Conservation (phyloP, 2,329 filamentous ascomycete genomes). For the Alternaria metachromatica region DNA sequence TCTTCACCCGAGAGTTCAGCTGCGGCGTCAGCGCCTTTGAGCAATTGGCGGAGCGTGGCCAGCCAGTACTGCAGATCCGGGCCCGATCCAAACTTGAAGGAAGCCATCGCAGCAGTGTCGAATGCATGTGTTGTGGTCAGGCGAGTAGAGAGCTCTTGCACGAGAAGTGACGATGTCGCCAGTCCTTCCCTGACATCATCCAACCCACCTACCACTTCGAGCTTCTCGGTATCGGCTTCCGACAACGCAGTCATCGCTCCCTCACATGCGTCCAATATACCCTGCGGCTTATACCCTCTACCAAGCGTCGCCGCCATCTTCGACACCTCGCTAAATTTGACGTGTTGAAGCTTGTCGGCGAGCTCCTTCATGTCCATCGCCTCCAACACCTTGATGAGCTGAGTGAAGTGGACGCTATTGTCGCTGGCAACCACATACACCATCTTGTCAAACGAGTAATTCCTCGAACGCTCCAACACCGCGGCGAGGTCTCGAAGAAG, state of each 20-base stretch:
- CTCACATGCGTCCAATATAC: conserved; percentile 65
- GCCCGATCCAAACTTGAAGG: conserved; percentile 40
- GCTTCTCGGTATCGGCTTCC: conserved; percentile 28
- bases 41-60: conserved; percentile 24
- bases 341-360: conserved; percentile 71
- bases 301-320: conserved; percentile 47
- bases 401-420: conserved; percentile 75
- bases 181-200: conserved; percentile 19
- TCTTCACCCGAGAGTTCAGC: conserved; percentile 30
- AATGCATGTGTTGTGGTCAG: conserved; percentile 32
- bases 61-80: conserved; percentile 43
- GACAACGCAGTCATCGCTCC: conserved; percentile 21
- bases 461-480: conserved; percentile 68
- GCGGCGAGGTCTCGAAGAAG: conserved; percentile 80
- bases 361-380: conserved; percentile 73
- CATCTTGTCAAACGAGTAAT: conserved; percentile 75
- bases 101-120: conserved; percentile 29
- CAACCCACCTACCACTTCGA: conserved; percentile 21
- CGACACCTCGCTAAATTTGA: conserved; percentile 76
- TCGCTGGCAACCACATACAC: conserved; percentile 78
- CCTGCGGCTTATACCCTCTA: conserved; percentile 71
- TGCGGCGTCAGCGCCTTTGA: conserved; percentile 16
- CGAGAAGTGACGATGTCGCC: conserved; percentile 31
- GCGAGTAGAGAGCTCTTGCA: conserved; percentile 38
- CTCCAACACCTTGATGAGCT: conserved; percentile 78